Evolutionary conservation across 805 yeast genomes (phyloP), one percentile per base, ranked within the genome.

Genomic region (Citeromyces matritensis): DNA sequence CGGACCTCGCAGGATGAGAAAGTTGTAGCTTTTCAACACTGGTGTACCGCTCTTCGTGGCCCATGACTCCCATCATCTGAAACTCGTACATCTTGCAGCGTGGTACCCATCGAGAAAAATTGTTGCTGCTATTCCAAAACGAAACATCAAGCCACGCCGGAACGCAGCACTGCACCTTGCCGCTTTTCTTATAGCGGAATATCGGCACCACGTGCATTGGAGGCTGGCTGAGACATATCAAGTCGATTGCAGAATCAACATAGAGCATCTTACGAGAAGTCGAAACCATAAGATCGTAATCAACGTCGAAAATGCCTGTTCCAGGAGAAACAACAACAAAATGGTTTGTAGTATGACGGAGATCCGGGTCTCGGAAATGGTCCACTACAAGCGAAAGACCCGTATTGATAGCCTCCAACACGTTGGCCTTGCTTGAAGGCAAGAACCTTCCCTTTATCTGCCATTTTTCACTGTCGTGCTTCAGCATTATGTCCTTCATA

Each of bases 1-100:
- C 58, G 0, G 75, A 58, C 30, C 48, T 48, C 4, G 55, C 47
- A 10, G 34, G 39, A 39, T 46, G 35, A 29, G 45, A 30, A 37
- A 50, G 43, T 9, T 58, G 63, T 31, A 85, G 53, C 31, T 76
- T 65, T 11, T 73, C 75, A 8, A 86, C 67, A 6, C 73, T 69
- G 6, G 79, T 69, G 9, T 78, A 71, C 39, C 74, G 72, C 35
- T 75, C 59, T 44, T 91, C 95, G 42, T 82, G 83, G 44, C 88
- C 97, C 77, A 88, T 84, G 6, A 91, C 69, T 0, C 97, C 97
- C 93, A 88, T 88, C 96, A 91, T 91, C 49, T 91, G 97, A 12
- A 91, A 55, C 44, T 88, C 97, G 50, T 91, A 88, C 31, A 91
- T 86, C 43, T 83, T 84, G 51, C 96, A 85, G 24, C 91, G 61